Evolutionary conservation across 179 eudicot species (phyloP), one percentile per base, ranked within the genome.

Genomic region (Heliamphora pulchella): DNA sequence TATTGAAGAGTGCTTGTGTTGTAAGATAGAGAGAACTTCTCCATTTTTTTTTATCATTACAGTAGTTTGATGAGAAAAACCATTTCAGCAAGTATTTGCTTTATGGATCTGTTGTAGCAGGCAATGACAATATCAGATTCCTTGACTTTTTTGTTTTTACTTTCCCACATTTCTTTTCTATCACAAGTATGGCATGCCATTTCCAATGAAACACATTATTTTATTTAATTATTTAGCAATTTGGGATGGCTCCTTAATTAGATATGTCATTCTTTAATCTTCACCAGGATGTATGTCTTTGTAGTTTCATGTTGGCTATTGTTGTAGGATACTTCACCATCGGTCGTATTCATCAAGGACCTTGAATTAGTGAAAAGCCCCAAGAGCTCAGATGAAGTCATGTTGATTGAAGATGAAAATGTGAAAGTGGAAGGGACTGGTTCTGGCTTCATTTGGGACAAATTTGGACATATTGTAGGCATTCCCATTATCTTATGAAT

Each of bases 401-500:
- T 51, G 72, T 58, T 85, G 61, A 72, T 81, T 47, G 91, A 86
- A 64, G 97, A 89, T 58, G 90, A 86, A 80, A 78, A 87, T 80
- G 91, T 85, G 58, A 89, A 84, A 83, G 88, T 93, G 53, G 96
- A 93, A 82, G 97, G 97, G 84, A 94, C 97, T 55, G 98, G 98
- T 83, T 93, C 98, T 20, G 98, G 98, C 83, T 94, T 94, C 84
- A 89, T 94, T 68, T 94, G 98, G 97, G 98, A 94, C 85, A 89
- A 93, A 78, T 90, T 86, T 83, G 98, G 98, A 78, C 97, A 94
- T 84, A 90, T 94, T 84, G 98, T 94, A 91, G 57, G 96, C 82
- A 63, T 74, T 78, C 78, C 41, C 57, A 77, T 70, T 72, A 53
- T 67, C 64, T n/a, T 20, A 73, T 22, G 18, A 54, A 59, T 74